These are phyloP conservation scores for Hydrangea macrophylla DNA, from an alignment of 148 eudicot species.

Conservation along the genomic window DNA sequence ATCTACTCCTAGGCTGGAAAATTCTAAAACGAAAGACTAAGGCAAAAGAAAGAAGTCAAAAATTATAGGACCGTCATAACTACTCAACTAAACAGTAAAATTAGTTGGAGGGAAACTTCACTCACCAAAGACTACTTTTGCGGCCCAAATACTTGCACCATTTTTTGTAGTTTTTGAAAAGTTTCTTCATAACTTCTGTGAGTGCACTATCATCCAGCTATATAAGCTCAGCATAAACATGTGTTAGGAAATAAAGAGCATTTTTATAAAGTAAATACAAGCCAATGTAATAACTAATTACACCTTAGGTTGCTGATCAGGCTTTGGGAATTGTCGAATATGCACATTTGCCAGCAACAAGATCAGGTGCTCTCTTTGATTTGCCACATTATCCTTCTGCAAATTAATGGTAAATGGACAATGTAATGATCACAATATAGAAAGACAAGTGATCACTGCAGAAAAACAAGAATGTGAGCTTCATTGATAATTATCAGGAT, in stretches of 20 bases:
- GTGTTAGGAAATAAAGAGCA: background rate
- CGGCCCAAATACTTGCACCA: slow-evolving; percentile 67
- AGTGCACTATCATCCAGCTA: slow-evolving; percentile 50
- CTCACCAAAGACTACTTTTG: slow-evolving; percentile 59
- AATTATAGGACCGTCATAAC: background rate
- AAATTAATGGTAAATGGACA: slow-evolving; percentile 7
- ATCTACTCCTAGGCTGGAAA: no score
- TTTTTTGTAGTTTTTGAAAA: slow-evolving; percentile 56
- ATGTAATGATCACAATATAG: background rate
- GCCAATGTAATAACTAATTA: background rate
- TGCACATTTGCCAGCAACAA: slow-evolving; percentile 62
- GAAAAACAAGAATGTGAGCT: no score
- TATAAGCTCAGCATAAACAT: background rate
- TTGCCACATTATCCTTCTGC: slow-evolving; percentile 62
- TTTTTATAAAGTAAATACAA: background rate
- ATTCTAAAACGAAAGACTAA: background rate
- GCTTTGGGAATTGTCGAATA: slow-evolving; percentile 51
- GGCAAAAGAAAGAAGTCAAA: background rate
- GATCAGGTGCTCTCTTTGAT: slow-evolving; percentile 63
- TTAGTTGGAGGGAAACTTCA: background rate
- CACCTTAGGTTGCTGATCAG: slow-evolving; percentile 57
- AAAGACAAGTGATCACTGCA: no score
- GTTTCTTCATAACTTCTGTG: slow-evolving; percentile 53
- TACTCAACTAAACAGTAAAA: background rate
- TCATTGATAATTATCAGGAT: no score